These are phyloP conservation scores for Coelastrella sp. DNA, from an alignment of 139 green algal species.

Conservation along the genomic window DNA sequence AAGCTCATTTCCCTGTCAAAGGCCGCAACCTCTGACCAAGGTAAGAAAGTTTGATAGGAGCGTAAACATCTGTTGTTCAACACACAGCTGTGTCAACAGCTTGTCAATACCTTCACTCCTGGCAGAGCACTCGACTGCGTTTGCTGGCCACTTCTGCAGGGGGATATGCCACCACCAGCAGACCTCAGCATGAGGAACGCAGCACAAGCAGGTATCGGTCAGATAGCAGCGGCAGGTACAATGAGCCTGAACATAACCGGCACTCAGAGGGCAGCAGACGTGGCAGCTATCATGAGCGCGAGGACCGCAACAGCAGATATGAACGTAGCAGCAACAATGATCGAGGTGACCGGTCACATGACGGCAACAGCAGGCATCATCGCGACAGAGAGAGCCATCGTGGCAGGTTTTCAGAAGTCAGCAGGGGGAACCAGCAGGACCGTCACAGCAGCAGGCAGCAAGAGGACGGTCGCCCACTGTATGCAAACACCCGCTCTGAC, in stretches of 20 bases:
- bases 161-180: not conserved
- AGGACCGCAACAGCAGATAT: not conserved
- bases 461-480: not conserved
- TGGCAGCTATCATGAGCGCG: not conserved
- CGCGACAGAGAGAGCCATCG: not conserved
- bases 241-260: not conserved
- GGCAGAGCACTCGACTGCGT: too few relatives aligned
- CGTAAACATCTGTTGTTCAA: too few relatives aligned
- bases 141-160: not conserved
- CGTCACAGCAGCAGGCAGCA: not conserved
- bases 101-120: too few relatives aligned
- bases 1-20: constrained; percentile 47
- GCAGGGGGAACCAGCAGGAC: not conserved
- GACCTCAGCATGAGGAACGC: not conserved
- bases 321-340: not conserved
- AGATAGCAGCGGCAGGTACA: constrained; percentile 6
- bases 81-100: too few relatives aligned
- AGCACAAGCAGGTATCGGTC: not conserved
- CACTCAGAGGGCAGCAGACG: not conserved
- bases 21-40: not conserved
- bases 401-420: not conserved
- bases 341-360: not conserved
- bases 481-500: not conserved
- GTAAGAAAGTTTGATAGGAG: too few relatives aligned
- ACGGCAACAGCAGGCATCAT: not conserved